Percentiles rank a stretch among this genome's conserved stretches.
phyloP scores from a whole-genome alignment of 306 rosid genomes.

The Urtica urens region DNA sequence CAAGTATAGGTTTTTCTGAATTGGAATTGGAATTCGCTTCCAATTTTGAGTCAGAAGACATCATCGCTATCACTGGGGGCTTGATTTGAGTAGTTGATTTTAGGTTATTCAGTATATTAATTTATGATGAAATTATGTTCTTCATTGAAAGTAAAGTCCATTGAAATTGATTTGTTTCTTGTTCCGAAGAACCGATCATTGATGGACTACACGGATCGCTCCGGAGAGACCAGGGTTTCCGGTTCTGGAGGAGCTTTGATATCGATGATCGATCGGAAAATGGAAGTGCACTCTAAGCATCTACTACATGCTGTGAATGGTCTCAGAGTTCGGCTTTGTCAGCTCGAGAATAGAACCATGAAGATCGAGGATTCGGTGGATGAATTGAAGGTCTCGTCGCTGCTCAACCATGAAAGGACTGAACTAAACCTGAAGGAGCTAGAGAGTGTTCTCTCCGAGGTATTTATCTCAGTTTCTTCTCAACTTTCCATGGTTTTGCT shows the following conservation, averaged over 20 bases:
- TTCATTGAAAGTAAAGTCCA: too few relatives aligned
- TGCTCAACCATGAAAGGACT: constrained; percentile 14
- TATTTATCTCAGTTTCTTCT: neutral
- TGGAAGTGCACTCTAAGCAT: constrained; percentile 17
- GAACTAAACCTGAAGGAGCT: constrained; percentile 24
- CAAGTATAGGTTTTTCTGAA: neutral
- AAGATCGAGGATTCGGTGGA: constrained; percentile 21
- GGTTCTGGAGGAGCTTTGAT: constrained; percentile 6
- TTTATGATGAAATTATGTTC: neutral
- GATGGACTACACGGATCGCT: constrained; percentile 1
- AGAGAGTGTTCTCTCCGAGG: constrained; percentile 22
- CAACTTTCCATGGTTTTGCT: neutral
- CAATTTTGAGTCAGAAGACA: too few relatives aligned
- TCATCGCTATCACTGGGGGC: too few relatives aligned
- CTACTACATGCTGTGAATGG: constrained; percentile 20
- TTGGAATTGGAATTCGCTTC: constrained; percentile 7
- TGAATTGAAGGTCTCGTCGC: constrained; percentile 22
- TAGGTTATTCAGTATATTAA: neutral
- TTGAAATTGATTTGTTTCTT: neutral
- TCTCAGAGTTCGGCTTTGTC: constrained; percentile 21
- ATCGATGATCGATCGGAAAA: constrained; percentile 19
- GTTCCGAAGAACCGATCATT: constrained; percentile 3
- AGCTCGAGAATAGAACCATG: constrained; percentile 24
- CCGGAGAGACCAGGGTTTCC: neutral
- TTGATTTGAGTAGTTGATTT: too few relatives aligned